These are phyloP conservation scores for Atalantia buxifolia DNA, from an alignment of 345 rosid genomes.

Conservation along the genomic window DNA sequence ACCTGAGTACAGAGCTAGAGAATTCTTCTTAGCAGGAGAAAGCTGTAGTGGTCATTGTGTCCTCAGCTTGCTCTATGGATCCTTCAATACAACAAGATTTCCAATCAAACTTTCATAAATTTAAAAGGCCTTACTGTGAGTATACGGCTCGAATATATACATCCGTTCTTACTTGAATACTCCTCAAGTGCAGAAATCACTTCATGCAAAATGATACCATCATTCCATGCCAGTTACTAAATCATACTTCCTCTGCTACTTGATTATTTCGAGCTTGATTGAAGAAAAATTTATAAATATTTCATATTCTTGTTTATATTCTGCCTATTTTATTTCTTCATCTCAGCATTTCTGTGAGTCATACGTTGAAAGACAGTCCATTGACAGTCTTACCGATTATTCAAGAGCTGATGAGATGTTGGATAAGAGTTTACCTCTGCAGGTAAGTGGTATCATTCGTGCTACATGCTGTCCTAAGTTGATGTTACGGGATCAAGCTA, in stretches of 20 bases:
- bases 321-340: not conserved
- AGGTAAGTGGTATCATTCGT: not conserved
- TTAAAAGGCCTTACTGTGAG: slow-evolving; percentile 1
- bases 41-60: slow-evolving; percentile 41
- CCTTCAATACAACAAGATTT: not conserved
- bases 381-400: slow-evolving; percentile 11
- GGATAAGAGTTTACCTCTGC: slow-evolving; percentile 6
- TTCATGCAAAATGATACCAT: slow-evolving; percentile 15
- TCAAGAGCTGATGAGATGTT: slow-evolving; percentile 15
- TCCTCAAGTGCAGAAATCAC: not conserved
- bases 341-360: not conserved
- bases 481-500: no score
- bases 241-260: not conserved
- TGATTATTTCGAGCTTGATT: not conserved
- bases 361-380: not conserved
- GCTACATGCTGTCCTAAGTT: not conserved
- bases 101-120: not conserved
- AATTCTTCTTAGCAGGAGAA: slow-evolving; percentile 37
- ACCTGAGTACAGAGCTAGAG: slow-evolving; percentile 32
- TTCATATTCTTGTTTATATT: not conserved
- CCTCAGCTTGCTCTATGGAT: slow-evolving; percentile 31
- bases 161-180: not conserved
- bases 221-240: slow-evolving; percentile 9
- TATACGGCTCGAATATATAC: not conserved
- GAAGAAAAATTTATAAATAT: not conserved